Evolutionary conservation across 2,329 filamentous ascomycete genomes (phyloP), one percentile per base, ranked within the genome.

Genomic region (Allantophomopsis cytisporea): DNA sequence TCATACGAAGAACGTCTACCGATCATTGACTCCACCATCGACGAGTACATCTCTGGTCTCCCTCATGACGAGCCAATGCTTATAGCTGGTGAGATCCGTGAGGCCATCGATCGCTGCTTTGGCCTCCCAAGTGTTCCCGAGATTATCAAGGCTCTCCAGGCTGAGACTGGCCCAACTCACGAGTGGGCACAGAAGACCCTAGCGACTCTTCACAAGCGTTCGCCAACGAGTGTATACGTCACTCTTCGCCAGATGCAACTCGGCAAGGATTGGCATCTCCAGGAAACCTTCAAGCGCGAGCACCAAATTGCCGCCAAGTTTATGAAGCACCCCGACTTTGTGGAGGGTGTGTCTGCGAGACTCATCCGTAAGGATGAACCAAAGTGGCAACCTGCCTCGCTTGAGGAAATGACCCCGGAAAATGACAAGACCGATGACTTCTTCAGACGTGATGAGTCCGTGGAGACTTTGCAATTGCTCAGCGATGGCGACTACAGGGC

Each of bases 251-350:
- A 94, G 64, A 82, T 96, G 75, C 80, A 78, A 48, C 61, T 83
- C 37, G 86, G 84, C 43, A 63, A 65, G 49, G 55, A 66, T 28
- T 96, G 91, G 91, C 69, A 71, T 46, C 94, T 98, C 51, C 65
- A 72, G 13, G 73, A 94, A 61, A 79, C 89, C 1, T 98, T 96
- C 69, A 68, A 79, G 55, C 77, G 77, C 46, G 91, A 98, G 65
- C 74, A 91, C 61, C 71, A 81, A 54, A 86, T 98, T 43, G 87
- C 89, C 2, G 66, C 71, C 42, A 74, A 77, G 46, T 96, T 98
- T 66, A 96, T 98, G 89, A 69, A 71, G 41, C 81, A 91, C 57
- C 82, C 76, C 4, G 91, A 98, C 60, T 98, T 98, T 54, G 78
- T 78, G 34, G 85, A 94, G 62, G 91, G 91, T 39, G 89, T 98